Evolutionary conservation across 345 rosid genomes (phyloP), one percentile per base, ranked within the genome.

Genomic region (Sonneratia alba): DNA sequence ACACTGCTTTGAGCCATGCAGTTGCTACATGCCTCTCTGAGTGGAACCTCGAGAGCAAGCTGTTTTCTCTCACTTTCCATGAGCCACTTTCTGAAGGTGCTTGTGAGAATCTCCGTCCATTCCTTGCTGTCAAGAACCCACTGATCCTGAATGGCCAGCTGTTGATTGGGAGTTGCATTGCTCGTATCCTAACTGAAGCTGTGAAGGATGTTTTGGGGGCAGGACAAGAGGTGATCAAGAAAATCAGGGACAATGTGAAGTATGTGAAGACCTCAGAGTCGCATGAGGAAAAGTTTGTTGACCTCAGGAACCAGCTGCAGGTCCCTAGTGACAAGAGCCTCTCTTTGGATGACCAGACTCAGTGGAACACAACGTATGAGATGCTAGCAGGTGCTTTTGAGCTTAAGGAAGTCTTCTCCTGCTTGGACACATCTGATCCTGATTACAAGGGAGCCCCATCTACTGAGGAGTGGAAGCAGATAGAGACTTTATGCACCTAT

Each of bases 371-470:
- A 4, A 91, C 97, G 2, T 90, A 86, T 78, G 86, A 85, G 70
- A 91, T 94, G 96, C 83, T 94, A 61, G 83, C 89, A 22, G 93
- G 91, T 77, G 96, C 97, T 68, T 88, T 83, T 0, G 96, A 91
- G 75, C 74, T 88, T 53, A 94, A 85, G 84, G 93, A 90, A 87
- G 97, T 91, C 40, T 94, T 94, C 83, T 78, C 87, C 68, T 94
- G 97, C 83, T 79, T 94, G 79, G 95, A 90, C 67, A 80, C 96
- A 67, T 87, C 87, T 61, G 98, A 89, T 78, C 92, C 93, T 1
- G 87, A 88, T 75, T 94, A 85, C 85, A 89, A 84, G 77, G 83
- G 86, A 64, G 82, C 90, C 48, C 96, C 91, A 51, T 79, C 93
- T 40, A 73, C 81, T 80, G 91, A 87, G 70, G 89, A 88, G 66